Base-by-base conservation (phyloP, 1,139 yeast genomes). In the Saccharomyces hybrid region DNA sequence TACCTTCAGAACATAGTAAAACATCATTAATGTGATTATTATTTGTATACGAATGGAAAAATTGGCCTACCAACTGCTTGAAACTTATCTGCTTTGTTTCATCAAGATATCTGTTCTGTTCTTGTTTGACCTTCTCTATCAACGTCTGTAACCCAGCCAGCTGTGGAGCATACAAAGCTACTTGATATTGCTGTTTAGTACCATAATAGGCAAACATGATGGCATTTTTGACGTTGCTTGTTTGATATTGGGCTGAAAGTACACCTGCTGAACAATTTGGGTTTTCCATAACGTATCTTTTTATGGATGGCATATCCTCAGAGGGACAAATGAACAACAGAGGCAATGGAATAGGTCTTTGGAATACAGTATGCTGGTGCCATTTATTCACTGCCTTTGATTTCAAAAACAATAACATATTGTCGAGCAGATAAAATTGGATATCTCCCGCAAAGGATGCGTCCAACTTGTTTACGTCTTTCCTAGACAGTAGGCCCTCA, bases 331-430 rank as follows among this genome's bases (percentile, higher is more conserved):
- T 81, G 64, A 84, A 86, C 56, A 95, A 74, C 55, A 93, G 75
- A 42, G 95, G 96, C 53, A 93, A 75, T 49, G 96, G 96, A 51
- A 95, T 88, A 6, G 99, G 99, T 68, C 90, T 81, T 64, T 95
- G 95, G 70, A 85, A 88, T 14, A 93, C 97, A 66, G 90, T 88
- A 64, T 87, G 86, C 58, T 87, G 95, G 63, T 93, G 98, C 63
- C 96, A 80, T 69, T 93, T 91, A 67, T 89, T 90, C 57, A 88
- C 90, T 34, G 86, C 77, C 70, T 91, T 95, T 56, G 88, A 86
- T 65, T 93, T 86, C 42, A 90, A 91, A 70, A 93, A 85, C 57
- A 95, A 73, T 48, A 93, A 69, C 52, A 95, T 90, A 70, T 93
- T 95, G 68, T 93, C 99, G 67, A 93, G 83, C 55, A 93, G 68